Conservation (phyloP, 805 yeast genomes). For the Candida koratica region DNA sequence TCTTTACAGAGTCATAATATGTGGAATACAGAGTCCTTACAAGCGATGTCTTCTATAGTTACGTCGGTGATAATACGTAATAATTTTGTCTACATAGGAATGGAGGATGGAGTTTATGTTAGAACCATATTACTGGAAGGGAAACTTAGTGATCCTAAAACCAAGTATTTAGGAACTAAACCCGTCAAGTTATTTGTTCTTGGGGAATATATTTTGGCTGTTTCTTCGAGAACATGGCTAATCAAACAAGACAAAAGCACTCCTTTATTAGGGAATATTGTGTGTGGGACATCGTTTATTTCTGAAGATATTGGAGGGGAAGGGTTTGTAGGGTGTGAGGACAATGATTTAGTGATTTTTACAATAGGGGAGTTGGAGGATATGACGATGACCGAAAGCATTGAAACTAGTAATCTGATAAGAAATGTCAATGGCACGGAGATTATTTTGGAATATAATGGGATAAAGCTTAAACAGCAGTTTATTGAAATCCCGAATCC, state of each 20-base stretch:
- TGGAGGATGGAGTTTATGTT: constrained; percentile 78
- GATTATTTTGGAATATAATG: constrained; percentile 1
- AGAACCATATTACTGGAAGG: constrained; percentile 62
- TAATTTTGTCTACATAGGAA: constrained; percentile 64
- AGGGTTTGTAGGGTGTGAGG: constrained; percentile 63
- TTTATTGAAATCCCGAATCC: constrained; percentile 42
- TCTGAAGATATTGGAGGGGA: constrained; percentile 59
- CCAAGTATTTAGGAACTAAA: constrained; percentile 68
- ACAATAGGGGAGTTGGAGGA: constrained; percentile 45
- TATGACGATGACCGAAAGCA: constrained; percentile 28
- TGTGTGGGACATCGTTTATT: constrained; percentile 48
- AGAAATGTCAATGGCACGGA: neutral
- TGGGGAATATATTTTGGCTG: constrained; percentile 38
- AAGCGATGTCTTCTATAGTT: constrained; percentile 54
- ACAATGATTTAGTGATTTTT: constrained; percentile 51
- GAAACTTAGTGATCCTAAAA: constrained; percentile 53
- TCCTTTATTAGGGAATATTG: constrained; percentile 44
- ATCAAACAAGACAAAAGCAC: constrained; percentile 37
- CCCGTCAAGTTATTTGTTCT: constrained; percentile 51
- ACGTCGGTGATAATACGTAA: constrained; percentile 24
- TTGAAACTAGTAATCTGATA: neutral
- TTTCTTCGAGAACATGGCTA: constrained; percentile 55
- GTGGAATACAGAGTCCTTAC: constrained; percentile 58
- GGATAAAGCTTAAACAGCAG: constrained; percentile 20
- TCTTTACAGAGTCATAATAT: constrained; percentile 59